Base-by-base conservation (phyloP, 495 filamentous ascomycete genomes). In the Friedmanniomyces simplex region DNA sequence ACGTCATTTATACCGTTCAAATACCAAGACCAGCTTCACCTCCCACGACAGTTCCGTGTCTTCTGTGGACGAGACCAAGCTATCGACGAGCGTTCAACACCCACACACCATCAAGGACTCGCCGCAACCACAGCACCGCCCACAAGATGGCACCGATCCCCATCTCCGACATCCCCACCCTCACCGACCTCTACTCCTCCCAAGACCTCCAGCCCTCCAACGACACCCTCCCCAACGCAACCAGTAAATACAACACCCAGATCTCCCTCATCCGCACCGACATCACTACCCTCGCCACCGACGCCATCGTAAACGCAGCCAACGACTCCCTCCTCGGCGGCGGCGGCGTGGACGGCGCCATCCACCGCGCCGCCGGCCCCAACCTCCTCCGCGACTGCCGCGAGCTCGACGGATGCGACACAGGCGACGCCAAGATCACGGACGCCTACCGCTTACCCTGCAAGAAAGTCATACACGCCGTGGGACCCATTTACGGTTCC, bases 221-320 rank as follows among this genome's bases (percentile, higher is more conserved):
- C 24, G 66, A 77, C 43, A 48, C 68, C 14, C 70, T 3, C 46
- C 24, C 28, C 1, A 51, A 55, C 28, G 57, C 57, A 2, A 56
- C 54, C 20, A 48, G 30, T 5, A 42, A 39, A 25, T 57, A 45
- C 67, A 98, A 98, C 69, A 73, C 83, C 65, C 83, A 77, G 50
- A 74, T 98, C 60, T 77, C 78, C 24, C 68, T 88, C 30, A 76
- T 93, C 60, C 81, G 81, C 52, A 76, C 79, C 48, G 91, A 96
- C 68, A 95, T 98, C 71, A 96, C 91, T 14, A 84, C 74, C 13
- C 80, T 98, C 16, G 68, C 76, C 43, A 80, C 90, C 32, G 88
- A 87, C 62, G 84, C 83, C 57, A 96, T 96, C 63, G 91, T 96
- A 66, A 96, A 97, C 69, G 91, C 93, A 11, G 91, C 93, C 21